Conservation (phyloP, 1,284 basidiomycete genomes). For the Neotropicomus parvogracilis region DNA sequence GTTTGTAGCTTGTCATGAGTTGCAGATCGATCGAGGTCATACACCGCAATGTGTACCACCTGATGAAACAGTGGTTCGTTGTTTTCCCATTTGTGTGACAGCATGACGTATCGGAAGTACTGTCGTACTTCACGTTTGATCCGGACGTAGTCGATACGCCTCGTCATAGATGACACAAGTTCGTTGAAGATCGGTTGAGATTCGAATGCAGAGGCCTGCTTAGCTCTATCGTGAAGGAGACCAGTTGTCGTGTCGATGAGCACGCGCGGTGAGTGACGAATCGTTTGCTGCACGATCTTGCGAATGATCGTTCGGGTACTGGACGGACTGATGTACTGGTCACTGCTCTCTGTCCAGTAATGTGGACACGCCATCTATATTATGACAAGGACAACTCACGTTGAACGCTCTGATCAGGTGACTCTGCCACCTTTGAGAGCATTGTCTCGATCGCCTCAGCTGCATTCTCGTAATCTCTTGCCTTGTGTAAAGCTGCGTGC, state of each 20-base stretch:
- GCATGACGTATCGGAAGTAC: not conserved
- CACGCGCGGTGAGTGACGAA: not conserved
- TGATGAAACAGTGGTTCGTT: not conserved
- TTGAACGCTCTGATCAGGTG: not conserved
- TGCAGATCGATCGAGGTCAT: not conserved
- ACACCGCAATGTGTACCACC: not conserved
- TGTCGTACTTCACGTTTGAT: not conserved
- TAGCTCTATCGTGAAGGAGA: not conserved
- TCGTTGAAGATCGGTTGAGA: not conserved
- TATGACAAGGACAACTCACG: not conserved
- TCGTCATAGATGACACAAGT: not conserved
- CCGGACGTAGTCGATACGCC: not conserved
- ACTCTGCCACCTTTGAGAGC: not conserved
- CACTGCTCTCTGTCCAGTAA: not conserved
- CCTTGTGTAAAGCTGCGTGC: not conserved
- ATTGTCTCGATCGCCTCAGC: not conserved
- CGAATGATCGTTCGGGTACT: not conserved
- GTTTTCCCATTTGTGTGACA: not conserved
- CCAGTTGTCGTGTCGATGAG: not conserved
- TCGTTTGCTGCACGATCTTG: not conserved
- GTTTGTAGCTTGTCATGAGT: not conserved
- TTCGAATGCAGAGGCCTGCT: not conserved
- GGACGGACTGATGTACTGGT: not conserved
- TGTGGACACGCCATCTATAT: not conserved
- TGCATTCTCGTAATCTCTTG: not conserved